Percentiles rank a stretch among this genome's conserved stretches.
Evolutionary conservation across 345 rosid species (phyloP).

Genomic region (Sapria himalayana): DNA sequence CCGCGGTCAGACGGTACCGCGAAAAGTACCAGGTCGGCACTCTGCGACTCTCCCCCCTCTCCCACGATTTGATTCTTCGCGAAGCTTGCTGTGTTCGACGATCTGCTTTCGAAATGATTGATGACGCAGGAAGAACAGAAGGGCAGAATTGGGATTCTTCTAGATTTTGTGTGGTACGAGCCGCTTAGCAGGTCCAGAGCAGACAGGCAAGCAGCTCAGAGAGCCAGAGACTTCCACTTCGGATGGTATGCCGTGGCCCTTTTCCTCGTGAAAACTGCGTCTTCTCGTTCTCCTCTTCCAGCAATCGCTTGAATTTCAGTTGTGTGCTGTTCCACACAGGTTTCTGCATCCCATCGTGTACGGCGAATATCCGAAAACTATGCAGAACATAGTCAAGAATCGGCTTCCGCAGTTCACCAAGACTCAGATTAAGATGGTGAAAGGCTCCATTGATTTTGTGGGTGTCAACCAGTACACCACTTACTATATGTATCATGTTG

Average conservation of each 20-base stretch:
- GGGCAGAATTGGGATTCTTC: slow-evolving; percentile 73
- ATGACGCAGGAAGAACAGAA: slow-evolving; percentile 58
- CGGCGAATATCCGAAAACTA: slow-evolving; percentile 79
- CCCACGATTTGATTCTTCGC: too few relatives aligned
- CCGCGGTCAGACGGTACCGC: slow-evolving; percentile 75
- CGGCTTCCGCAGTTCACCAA: slow-evolving; percentile 67
- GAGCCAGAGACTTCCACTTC: slow-evolving; percentile 86
- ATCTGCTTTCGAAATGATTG: too few relatives aligned
- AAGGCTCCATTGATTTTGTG: slow-evolving; percentile 74
- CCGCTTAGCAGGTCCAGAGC: slow-evolving; percentile 80
- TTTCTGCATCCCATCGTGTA: slow-evolving; percentile 80
- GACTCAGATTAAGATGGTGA: slow-evolving; percentile 64
- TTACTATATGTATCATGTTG: slow-evolving; percentile 46
- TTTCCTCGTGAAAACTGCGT: too few relatives aligned
- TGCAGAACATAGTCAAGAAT: slow-evolving; percentile 54
- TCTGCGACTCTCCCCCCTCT: too few relatives aligned
- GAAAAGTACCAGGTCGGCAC: slow-evolving; percentile 51
- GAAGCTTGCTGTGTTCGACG: too few relatives aligned
- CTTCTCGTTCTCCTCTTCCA: too few relatives aligned
- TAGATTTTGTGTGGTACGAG: slow-evolving; percentile 93
- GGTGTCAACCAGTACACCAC: slow-evolving; percentile 88
- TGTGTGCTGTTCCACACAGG: slow-evolving; percentile 17
- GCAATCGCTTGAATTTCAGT: too few relatives aligned
- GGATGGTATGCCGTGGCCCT: too few relatives aligned
- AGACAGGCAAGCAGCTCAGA: slow-evolving; percentile 74